Evolutionary conservation across 139 green algal species (phyloP).

Genomic region (Volvox reticuliferus): DNA sequence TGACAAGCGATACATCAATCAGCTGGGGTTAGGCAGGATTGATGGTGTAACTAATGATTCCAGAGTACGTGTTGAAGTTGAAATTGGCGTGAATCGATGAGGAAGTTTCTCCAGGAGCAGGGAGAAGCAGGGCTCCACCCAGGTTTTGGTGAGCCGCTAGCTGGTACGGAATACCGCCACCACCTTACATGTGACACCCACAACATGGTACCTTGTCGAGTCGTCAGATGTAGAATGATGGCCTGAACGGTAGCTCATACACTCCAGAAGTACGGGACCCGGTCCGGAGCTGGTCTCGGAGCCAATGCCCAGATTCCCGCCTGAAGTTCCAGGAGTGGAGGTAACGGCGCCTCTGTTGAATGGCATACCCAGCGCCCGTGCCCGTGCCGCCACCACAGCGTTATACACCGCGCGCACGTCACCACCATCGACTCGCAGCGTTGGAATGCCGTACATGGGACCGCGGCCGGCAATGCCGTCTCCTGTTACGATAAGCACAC

Average conservation of each 20-base stretch:
- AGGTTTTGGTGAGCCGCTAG: too few species aligned
- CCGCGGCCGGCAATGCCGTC: constrained; percentile 90
- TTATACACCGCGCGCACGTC: constrained; percentile 90
- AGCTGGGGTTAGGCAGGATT: too few species aligned
- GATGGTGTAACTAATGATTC: too few species aligned
- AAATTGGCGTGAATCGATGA: too few species aligned
- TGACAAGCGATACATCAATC: too few species aligned
- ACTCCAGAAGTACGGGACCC: constrained; percentile 86
- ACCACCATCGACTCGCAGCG: constrained; percentile 91
- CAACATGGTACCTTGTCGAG: constrained; percentile 15
- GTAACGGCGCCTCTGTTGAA: too few species aligned
- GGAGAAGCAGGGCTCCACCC: too few species aligned
- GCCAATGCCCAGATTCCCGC: constrained; percentile 31
- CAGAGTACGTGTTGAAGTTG: too few species aligned
- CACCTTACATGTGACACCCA: too few species aligned
- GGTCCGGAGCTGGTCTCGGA: neutral
- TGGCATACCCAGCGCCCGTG: constrained; percentile 45
- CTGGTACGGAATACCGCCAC: too few species aligned
- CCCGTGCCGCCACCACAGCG: constrained; percentile 72
- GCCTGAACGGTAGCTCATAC: constrained; percentile 90
- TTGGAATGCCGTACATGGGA: constrained; percentile 83
- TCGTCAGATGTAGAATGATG: constrained; percentile 73
- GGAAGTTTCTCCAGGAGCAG: too few species aligned
- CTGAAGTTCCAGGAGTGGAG: too few species aligned
- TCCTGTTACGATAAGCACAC: constrained; percentile 51